Base-by-base conservation (phyloP, 305 asterid species). In the Withania somnifera region DNA sequence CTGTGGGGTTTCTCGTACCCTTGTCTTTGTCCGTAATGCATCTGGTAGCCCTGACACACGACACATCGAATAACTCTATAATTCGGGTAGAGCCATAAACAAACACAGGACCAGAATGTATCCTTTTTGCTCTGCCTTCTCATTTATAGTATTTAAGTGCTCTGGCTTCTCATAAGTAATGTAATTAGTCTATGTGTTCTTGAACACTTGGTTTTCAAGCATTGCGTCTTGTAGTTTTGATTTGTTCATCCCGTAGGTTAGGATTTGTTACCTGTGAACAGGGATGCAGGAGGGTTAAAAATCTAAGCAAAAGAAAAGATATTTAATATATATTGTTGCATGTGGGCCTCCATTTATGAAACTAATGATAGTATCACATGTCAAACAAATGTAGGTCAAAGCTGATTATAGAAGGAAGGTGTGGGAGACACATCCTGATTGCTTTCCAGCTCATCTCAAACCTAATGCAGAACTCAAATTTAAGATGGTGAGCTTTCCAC, bases 371-470 rank as follows among this genome's bases (percentile, higher is more conserved):
- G 30, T 28, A 17, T 2, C 32, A 73, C 32, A 42, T 47, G n/a
- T 40, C 36, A 20, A 52, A 13, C 60, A 40, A 68, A 42, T 82
- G 32, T 80, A 91, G 96, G 85, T 92, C n/a, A 92, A 92, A 86
- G 88, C 88, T 73, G 94, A 94, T 6, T 92, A 91, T 88, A 88
- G 84, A 84, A 85, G 67, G 73, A 92, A 88, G 89, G 94, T 83
- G 60, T 88, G 88, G 92, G 94, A 88, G 84, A 89, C 93, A 83
- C 97, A 92, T 83, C 97, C 97, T 2, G 97, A 92, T 88, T 94
- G 93, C 81, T 92, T 90, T 76, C 91, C 92, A 7, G 82, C 66
- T 80, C 90, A 87, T 73, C 86, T 83, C 5, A 90, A 89, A 85
- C 78, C 91, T 79, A 15, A n/a, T 14, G 94, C 93, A 17, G 95